These are phyloP conservation scores for Lippia alba DNA, from an alignment of 305 asterid genomes.

Conservation along the genomic window DNA sequence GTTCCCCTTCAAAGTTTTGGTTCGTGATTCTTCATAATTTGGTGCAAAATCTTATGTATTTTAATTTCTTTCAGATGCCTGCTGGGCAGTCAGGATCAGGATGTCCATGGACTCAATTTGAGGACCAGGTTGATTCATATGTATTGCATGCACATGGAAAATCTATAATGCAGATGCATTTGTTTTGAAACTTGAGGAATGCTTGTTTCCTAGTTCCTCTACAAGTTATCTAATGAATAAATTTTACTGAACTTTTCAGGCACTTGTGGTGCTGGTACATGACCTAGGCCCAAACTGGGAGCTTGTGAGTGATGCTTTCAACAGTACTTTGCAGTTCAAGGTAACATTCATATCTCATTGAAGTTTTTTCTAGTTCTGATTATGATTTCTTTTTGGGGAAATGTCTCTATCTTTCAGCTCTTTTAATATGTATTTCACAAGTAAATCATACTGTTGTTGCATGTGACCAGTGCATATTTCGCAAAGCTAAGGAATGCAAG, in stretches of 20 bases:
- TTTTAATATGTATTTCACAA: too few species aligned
- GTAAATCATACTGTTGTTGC: conserved; percentile 12
- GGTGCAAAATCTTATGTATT: conserved; percentile 33
- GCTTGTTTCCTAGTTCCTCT: conserved; percentile 12
- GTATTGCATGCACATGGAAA: conserved; percentile 2
- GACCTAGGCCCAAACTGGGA: conserved; percentile 98
- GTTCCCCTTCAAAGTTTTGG: conserved; percentile 16
- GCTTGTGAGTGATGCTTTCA: conserved; percentile 90
- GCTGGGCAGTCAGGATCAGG: conserved; percentile 74
- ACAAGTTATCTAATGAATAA: conserved; percentile 21
- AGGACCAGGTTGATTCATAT: conserved; percentile 77
- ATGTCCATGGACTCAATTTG: conserved; percentile 85
- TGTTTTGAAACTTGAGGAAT: conserved; percentile 21
- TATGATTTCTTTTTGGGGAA: neutral
- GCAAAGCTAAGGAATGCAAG: conserved; percentile 88
- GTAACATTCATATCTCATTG: conserved; percentile 45
- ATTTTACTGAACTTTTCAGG: conserved; percentile 48
- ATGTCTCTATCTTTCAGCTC: neutral
- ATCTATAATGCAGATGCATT: neutral
- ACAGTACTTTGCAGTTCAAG: conserved; percentile 85
- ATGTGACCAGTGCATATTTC: conserved; percentile 64
- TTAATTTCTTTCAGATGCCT: conserved; percentile 58
- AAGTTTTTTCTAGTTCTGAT: conserved; percentile 8
- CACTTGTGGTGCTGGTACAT: conserved; percentile 90
- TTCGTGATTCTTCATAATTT: conserved; percentile 22